Percentiles rank a stretch among this genome's conserved stretches.
phyloP scores from a whole-genome alignment of 2,329 filamentous ascomycete genomes.

The Monosporascus sp. region DNA sequence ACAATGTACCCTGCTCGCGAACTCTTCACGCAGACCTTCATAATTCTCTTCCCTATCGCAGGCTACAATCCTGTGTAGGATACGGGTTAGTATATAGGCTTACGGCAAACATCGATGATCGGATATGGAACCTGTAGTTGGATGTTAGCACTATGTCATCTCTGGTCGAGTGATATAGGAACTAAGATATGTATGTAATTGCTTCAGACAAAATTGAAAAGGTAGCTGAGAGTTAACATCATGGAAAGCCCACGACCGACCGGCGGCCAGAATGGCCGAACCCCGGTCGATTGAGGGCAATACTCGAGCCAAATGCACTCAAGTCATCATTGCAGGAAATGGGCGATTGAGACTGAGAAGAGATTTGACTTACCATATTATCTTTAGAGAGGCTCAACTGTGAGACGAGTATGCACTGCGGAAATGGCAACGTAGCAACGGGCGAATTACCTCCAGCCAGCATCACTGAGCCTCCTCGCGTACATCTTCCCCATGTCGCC shows the following conservation, averaged over 20 bases:
- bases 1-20: conserved; percentile 70
- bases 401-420: conserved; percentile 11
- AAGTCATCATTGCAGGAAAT: conserved; percentile 81
- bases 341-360: conserved; percentile 4
- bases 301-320: conserved; percentile 99
- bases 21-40: conserved; percentile 74
- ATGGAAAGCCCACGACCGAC: conserved; percentile 67
- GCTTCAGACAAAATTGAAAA: conserved; percentile 80
- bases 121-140: conserved; percentile 3
- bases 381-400: conserved; percentile 15
- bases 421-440: conserved; percentile 17
- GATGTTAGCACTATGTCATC: conserved; percentile 22
- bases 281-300: conserved; percentile 58
- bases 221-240: conserved; percentile 99
- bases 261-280: conserved; percentile 70
- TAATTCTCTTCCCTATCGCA: conserved; percentile 91
- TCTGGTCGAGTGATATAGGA: conserved; percentile 8
- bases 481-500: conserved; percentile 99
- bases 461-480: conserved; percentile 76
- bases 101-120: neutral
- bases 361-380: conserved; percentile 33
- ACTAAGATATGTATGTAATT: conserved; percentile 9
- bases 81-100: conserved; percentile 14
- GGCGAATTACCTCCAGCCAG: conserved; percentile 85
- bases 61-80: conserved; percentile 70